Base-by-base conservation (phyloP, 2,329 filamentous ascomycete genomes). In the Colletotrichum sp. region DNA sequence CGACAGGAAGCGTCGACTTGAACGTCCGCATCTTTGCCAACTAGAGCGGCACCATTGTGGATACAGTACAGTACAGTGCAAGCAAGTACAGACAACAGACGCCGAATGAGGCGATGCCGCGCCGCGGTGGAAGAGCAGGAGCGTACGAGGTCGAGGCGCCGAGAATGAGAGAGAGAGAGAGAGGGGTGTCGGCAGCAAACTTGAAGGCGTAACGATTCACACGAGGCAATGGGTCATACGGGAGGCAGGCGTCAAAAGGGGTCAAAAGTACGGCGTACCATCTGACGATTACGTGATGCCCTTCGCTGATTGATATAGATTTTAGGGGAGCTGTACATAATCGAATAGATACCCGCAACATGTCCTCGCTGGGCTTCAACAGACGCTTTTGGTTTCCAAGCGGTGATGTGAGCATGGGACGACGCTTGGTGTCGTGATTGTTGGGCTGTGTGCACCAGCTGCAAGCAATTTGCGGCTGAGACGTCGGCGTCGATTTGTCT, bases 1-100 rank as follows among this genome's bases (percentile, higher is more conserved):
- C 95, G 10, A 98, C 95, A 4, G 95, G 95, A 44, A 95, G 95
- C 82, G 95, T 98, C 74, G 95, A 98, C 86, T 87, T 93, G 82
- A 95, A 93, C 79, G 91, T 98, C 78, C 90, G 94, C 80, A 92
- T 98, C 69, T 98, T 96, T 87, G 95, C 95, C 69, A 89, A 89
- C 81, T 89, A 39, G 49, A 36, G 16, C 26, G 8, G n/a, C 15
- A 18, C 16, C 26, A 15, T 39, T 4, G 24, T 60, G 21, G 6
- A 71, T n/a, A 28, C 2, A 21, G n/a, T 12, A 39, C 8, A 24
- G 34, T 34, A 52, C 15, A 49, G 15, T 59, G 39, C 60, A 34
- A 66, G 24, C 59, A 8, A 68, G 12, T 49, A 28, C 60, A 6
- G 52, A 60, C 18, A 8, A 68, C 16, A 44, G 44, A 30, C 34